Percentiles rank a stretch among this genome's conserved stretches.
Evolutionary conservation across 306 rosid genomes (phyloP).

Genomic region (Dicorynia guianensis): DNA sequence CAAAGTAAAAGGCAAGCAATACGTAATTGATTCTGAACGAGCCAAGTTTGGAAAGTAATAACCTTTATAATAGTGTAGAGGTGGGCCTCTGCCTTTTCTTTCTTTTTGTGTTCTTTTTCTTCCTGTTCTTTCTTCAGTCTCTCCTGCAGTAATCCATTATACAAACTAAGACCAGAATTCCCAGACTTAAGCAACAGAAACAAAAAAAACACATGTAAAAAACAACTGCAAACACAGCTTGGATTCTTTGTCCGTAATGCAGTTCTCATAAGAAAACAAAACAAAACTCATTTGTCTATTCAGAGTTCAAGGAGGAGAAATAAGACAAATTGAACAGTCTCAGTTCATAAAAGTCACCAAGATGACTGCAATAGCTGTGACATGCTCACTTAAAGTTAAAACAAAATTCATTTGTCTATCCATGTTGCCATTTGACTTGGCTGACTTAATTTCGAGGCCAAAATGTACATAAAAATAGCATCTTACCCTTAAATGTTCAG

Average conservation of each 20-base stretch:
- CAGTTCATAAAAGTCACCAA: constrained; percentile 16
- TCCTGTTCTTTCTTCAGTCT: constrained; percentile 93
- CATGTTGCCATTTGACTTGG: constrained; percentile 21
- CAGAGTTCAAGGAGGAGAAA: not conserved
- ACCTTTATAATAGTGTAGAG: constrained; percentile 91
- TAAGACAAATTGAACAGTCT: not conserved
- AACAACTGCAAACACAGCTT: constrained; percentile 9
- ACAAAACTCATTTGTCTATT: not conserved
- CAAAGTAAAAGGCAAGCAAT: constrained; percentile 13
- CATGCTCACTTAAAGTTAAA: constrained; percentile 2
- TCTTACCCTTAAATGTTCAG: constrained; percentile 96
- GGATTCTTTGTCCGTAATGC: constrained; percentile 20
- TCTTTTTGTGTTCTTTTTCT: constrained; percentile 87
- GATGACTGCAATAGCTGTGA: not conserved
- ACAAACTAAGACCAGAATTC: constrained; percentile 32
- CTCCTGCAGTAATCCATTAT: constrained; percentile 57
- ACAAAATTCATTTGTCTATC: not conserved
- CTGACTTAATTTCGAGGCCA: constrained; percentile 10
- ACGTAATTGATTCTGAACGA: constrained; percentile 23
- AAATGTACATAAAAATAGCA: constrained; percentile 20
- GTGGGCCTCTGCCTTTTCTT: constrained; percentile 90
- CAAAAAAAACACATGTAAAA: not conserved
- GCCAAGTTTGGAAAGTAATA: constrained; percentile 18
- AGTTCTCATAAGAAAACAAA: constrained; percentile 28
- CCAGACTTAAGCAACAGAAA: constrained; percentile 29